These are phyloP conservation scores for Talaromyces wortmannii DNA, from an alignment of 495 filamentous ascomycete species.

Conservation along the genomic window DNA sequence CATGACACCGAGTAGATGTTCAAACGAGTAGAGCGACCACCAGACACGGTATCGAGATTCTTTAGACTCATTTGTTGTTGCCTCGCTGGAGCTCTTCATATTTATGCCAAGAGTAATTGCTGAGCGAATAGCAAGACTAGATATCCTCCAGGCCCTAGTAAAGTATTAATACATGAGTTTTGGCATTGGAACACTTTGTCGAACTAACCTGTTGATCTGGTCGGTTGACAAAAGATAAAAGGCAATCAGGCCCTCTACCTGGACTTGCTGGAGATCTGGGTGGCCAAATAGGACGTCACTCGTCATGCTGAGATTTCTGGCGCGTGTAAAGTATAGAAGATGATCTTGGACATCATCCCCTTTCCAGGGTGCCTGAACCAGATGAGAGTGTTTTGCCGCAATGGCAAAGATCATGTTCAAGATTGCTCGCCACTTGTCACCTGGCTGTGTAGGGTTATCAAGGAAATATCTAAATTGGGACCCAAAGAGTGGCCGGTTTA, in stretches of 20 bases:
- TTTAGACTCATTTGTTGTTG: slow-evolving; percentile 45
- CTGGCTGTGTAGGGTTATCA: slow-evolving; percentile 30
- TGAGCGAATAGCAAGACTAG: slow-evolving; percentile 53
- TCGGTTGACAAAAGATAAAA: slow-evolving; percentile 57
- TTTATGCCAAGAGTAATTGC: slow-evolving; percentile 58
- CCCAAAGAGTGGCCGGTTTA: slow-evolving; percentile 40
- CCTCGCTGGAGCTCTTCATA: slow-evolving; percentile 49
- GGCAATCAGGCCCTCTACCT: slow-evolving; percentile 50
- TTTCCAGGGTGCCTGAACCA: slow-evolving; percentile 44
- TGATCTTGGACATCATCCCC: slow-evolving; percentile 45
- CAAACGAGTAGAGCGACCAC: slow-evolving; percentile 59
- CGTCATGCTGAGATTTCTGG: slow-evolving; percentile 50
- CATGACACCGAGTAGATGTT: slow-evolving; percentile 54
- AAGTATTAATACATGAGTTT: slow-evolving; percentile 1
- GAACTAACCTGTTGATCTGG: slow-evolving; percentile 55
- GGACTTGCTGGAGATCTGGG: slow-evolving; percentile 56
- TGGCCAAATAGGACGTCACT: slow-evolving; percentile 46
- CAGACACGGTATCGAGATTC: slow-evolving; percentile 58
- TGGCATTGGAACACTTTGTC: neutral
- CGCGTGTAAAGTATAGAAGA: slow-evolving; percentile 53
- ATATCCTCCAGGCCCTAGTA: slow-evolving; percentile 55
- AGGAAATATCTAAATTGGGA: slow-evolving; percentile 40
- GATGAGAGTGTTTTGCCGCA: slow-evolving; percentile 48
- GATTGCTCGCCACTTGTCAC: slow-evolving; percentile 53
- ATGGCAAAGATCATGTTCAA: slow-evolving; percentile 65